A percentile compares a stretch with the other conserved stretches of the same genome.
phyloP scores from a whole-genome alignment of 768 basidiomycete genomes.

The Boletus insuetus region DNA sequence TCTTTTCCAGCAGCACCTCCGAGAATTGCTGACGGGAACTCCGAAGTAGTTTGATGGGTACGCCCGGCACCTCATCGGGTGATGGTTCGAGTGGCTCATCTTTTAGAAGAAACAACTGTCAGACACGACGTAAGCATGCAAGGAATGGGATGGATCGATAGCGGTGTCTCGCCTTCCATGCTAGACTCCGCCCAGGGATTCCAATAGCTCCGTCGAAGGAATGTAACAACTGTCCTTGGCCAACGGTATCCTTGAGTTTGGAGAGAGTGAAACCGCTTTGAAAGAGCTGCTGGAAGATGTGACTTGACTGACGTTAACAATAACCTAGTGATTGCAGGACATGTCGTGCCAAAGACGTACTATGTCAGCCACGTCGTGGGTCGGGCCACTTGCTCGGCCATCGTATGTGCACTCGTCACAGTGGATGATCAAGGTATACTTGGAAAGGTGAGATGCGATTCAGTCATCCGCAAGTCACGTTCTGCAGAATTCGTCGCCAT shows the following conservation, averaged over 20 bases:
- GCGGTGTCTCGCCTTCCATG: slow-evolving; percentile 67
- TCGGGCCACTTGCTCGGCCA: slow-evolving; percentile 27
- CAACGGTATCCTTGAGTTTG: slow-evolving; percentile 64
- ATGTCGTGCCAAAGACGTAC: slow-evolving; percentile 18
- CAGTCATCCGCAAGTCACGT: too few species aligned
- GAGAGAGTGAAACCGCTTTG: slow-evolving; percentile 52
- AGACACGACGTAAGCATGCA: slow-evolving; percentile 19
- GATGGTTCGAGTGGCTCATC: slow-evolving; percentile 62
- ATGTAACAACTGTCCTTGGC: slow-evolving; percentile 58
- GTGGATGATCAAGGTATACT: neutral
- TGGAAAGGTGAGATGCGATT: neutral
- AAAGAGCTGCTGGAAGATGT: slow-evolving; percentile 47
- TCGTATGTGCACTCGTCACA: slow-evolving; percentile 3
- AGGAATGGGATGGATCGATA: slow-evolving; percentile 12
- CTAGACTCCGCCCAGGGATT: slow-evolving; percentile 73
- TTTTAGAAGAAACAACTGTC: slow-evolving; percentile 66
- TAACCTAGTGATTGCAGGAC: neutral
- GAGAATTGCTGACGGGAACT: slow-evolving; percentile 55
- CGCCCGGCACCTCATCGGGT: slow-evolving; percentile 35
- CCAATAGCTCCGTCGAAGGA: slow-evolving; percentile 41
- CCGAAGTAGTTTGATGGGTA: slow-evolving; percentile 43
- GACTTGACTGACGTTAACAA: slow-evolving; percentile 28
- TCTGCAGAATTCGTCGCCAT: too few species aligned
- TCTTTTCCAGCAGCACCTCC: slow-evolving; percentile 58
- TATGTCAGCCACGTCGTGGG: slow-evolving; percentile 21